A percentile compares a stretch with the other conserved stretches of the same genome.
Conservation (phyloP, 1,284 basidiomycete species). For the Pascua sp. region DNA sequence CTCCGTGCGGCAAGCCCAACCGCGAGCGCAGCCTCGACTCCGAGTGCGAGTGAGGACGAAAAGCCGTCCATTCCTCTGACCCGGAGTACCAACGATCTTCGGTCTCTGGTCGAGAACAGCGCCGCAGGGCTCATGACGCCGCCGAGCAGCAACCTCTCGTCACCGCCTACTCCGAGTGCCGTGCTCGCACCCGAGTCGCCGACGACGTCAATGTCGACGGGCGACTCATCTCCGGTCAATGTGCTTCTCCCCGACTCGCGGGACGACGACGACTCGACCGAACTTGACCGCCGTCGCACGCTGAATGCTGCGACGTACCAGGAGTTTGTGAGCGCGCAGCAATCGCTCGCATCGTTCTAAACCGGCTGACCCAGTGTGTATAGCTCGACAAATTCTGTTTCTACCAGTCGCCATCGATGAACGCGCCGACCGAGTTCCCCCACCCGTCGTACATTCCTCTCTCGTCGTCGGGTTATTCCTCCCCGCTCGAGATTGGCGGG, state of each 20-base stretch:
- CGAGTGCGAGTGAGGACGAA: slow-evolving; percentile 8
- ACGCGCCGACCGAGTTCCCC: too few species aligned
- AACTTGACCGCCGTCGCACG: slow-evolving; percentile 25
- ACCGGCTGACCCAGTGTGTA: too few species aligned
- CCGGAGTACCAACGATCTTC: slow-evolving; percentile 27
- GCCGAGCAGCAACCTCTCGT: slow-evolving; percentile 43
- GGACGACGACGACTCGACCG: slow-evolving; percentile 20
- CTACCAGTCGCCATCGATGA: slow-evolving; percentile 42
- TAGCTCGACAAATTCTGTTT: slow-evolving; percentile 50
- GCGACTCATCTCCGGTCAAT: slow-evolving; percentile 40
- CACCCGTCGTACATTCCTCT: too few species aligned
- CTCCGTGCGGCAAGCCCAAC: background rate
- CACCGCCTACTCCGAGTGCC: slow-evolving; percentile 38
- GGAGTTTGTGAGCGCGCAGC: slow-evolving; percentile 40
- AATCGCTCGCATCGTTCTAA: background rate
- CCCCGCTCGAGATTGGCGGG: too few species aligned
- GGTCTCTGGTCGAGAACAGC: slow-evolving; percentile 22
- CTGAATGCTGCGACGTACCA: slow-evolving; percentile 29
- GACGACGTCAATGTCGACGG: slow-evolving; percentile 35
- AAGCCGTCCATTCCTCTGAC: background rate
- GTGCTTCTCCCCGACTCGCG: slow-evolving; percentile 27
- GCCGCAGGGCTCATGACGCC: slow-evolving; percentile 39
- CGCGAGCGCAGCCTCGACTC: background rate
- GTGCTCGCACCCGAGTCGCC: slow-evolving; percentile 21
- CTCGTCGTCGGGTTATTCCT: too few species aligned